Conservation (phyloP, 108 stramenopile species). For the Nitzschia sp. region DNA sequence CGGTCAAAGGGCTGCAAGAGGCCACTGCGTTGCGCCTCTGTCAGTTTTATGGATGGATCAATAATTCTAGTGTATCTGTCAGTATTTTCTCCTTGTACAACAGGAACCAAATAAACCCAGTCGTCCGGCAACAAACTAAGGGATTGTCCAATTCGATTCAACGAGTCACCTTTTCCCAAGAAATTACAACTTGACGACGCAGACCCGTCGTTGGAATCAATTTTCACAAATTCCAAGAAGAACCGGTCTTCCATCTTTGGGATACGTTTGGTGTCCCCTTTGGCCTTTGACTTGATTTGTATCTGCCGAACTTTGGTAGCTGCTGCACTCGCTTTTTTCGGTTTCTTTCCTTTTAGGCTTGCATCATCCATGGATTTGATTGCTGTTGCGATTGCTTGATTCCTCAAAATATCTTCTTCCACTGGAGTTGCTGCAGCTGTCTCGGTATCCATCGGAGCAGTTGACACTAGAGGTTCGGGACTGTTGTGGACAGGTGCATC, state of each 20-base stretch:
- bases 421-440: slow-evolving; percentile 3
- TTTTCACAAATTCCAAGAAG: slow-evolving; percentile 52
- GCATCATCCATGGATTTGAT: slow-evolving; percentile 20
- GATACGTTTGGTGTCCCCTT: slow-evolving; percentile 48
- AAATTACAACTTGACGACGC: slow-evolving; percentile 18
- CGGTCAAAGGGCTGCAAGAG: slow-evolving; percentile 44
- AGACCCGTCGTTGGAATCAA: slow-evolving; percentile 4
- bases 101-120: slow-evolving; percentile 29
- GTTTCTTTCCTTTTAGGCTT: slow-evolving; percentile 18
- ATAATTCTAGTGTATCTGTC: slow-evolving; percentile 5
- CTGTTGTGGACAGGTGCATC: neutral
- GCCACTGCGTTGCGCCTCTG: slow-evolving; percentile 41
- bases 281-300: slow-evolving; percentile 52
- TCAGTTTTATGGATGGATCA: slow-evolving; percentile 25
- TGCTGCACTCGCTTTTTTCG: slow-evolving; percentile 33
- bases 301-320: slow-evolving; percentile 46
- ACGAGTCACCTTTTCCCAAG: slow-evolving; percentile 42
- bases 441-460: neutral
- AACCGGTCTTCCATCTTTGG: slow-evolving; percentile 39
- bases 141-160: slow-evolving; percentile 42
- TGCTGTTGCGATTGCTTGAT: neutral
- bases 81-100: slow-evolving; percentile 3
- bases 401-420: neutral
- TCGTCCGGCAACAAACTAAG: slow-evolving; percentile 5
- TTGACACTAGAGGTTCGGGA: neutral